phyloP scores from a whole-genome alignment of 257 asterid species.

The Gentiana macrophylla region DNA sequence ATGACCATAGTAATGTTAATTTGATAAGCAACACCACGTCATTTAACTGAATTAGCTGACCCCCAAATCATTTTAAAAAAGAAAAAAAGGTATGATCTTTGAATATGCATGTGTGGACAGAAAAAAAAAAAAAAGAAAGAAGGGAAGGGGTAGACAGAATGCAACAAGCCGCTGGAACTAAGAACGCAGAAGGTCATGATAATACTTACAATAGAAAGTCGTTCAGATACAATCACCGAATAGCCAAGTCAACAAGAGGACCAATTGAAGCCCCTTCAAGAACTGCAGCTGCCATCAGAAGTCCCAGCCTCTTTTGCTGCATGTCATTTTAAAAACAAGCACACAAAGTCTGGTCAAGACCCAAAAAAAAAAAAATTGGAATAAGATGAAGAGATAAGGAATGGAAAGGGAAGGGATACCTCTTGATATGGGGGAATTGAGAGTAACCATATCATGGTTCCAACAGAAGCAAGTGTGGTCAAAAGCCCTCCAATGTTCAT shows the following conservation, averaged over 20 bases:
- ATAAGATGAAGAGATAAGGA: too few relatives aligned
- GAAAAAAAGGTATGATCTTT: too few relatives aligned
- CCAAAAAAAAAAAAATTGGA: background rate
- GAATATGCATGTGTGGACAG: too few relatives aligned
- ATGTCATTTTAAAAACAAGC: background rate
- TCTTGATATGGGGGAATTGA: constrained; percentile 50
- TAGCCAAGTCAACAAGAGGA: constrained; percentile 66
- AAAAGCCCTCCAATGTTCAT: constrained; percentile 83
- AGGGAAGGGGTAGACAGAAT: too few relatives aligned
- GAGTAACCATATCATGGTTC: constrained; percentile 55
- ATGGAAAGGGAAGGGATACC: constrained; percentile 24
- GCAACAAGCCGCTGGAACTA: too few relatives aligned
- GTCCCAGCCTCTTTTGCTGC: constrained; percentile 70
- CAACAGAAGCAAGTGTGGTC: constrained; percentile 56
- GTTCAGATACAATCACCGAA: constrained; percentile 2
- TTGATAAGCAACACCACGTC: too few relatives aligned
- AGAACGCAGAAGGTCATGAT: too few relatives aligned
- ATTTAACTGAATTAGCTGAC: too few relatives aligned
- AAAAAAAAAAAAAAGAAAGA: too few relatives aligned
- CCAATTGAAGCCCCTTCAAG: constrained; percentile 82
- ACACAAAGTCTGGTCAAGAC: background rate
- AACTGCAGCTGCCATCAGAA: constrained; percentile 71
- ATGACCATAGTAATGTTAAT: too few relatives aligned
- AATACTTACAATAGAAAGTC: too few relatives aligned
- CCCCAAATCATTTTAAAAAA: too few relatives aligned